A percentile compares a stretch with the other conserved stretches of the same genome.
Evolutionary conservation across 2,329 filamentous ascomycete species (phyloP).

Genomic region (Pyrenophora graminea): DNA sequence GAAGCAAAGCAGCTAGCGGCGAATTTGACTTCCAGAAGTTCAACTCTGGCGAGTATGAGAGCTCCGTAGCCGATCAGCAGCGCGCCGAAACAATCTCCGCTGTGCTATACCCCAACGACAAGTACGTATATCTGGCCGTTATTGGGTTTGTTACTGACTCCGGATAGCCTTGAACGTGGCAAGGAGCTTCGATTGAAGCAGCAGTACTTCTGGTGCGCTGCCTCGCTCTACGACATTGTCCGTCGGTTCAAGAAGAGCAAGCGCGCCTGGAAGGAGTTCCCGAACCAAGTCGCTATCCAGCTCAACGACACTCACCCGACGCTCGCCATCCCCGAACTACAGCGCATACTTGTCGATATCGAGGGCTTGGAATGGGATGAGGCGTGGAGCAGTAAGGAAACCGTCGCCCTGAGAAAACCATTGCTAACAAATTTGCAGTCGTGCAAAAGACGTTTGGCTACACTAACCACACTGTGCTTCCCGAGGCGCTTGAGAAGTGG

Average conservation of each 20-base stretch:
- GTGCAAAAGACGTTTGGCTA: slow-evolving; percentile 77
- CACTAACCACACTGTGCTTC: slow-evolving; percentile 97
- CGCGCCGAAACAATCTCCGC: slow-evolving; percentile 98
- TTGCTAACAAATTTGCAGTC: slow-evolving; percentile 39
- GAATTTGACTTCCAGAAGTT: slow-evolving; percentile 99
- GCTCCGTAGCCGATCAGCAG: slow-evolving; percentile 96
- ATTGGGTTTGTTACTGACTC: slow-evolving; percentile 15
- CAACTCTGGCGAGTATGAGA: slow-evolving; percentile 97
- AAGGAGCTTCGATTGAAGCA: slow-evolving; percentile 98
- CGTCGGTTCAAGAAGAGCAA: slow-evolving; percentile 97
- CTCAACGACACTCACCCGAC: slow-evolving; percentile 98
- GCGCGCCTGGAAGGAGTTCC: slow-evolving; percentile 87
- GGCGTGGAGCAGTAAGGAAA: slow-evolving; percentile 74
- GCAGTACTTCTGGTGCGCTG: slow-evolving; percentile 99
- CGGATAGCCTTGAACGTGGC: slow-evolving; percentile 72
- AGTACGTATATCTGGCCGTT: slow-evolving; percentile 46
- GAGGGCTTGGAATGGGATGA: slow-evolving; percentile 93
- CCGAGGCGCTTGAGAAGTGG: slow-evolving; percentile 98
- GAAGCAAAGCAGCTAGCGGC: slow-evolving; percentile 92
- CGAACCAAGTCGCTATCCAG: slow-evolving; percentile 94
- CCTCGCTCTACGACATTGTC: slow-evolving; percentile 93
- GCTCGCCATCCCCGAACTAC: slow-evolving; percentile 91
- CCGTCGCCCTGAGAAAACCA: not conserved
- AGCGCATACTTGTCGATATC: slow-evolving; percentile 85
- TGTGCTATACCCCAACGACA: slow-evolving; percentile 96